Evolutionary conservation across 148 eudicot genomes (phyloP).

Genomic region (Rhododendron simsii): DNA sequence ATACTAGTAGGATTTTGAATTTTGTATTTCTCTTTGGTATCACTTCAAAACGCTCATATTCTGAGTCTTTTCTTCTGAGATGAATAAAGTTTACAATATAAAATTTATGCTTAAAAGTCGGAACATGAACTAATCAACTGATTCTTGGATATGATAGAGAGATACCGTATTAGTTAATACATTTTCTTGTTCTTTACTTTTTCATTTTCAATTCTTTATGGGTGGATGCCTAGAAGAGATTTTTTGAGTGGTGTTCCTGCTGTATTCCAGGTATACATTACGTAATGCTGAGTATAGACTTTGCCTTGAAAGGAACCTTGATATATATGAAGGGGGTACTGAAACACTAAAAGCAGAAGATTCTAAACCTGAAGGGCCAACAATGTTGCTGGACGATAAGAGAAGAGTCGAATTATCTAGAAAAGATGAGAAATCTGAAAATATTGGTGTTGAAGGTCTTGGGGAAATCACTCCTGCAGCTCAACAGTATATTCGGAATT

Average conservation of each 20-base stretch:
- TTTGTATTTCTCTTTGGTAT: not conserved
- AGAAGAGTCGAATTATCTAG: slow-evolving; percentile 27
- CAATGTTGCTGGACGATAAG: slow-evolving; percentile 43
- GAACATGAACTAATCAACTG: not conserved
- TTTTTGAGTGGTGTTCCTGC: slow-evolving; percentile 4
- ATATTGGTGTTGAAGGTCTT: slow-evolving; percentile 43
- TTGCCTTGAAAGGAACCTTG: slow-evolving; percentile 86
- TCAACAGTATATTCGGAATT: slow-evolving; percentile 51
- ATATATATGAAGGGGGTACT: slow-evolving; percentile 40
- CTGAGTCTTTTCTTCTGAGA: not conserved
- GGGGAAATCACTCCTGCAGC: slow-evolving; percentile 73
- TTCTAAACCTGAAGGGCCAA: slow-evolving; percentile 40
- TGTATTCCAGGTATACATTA: slow-evolving; percentile 73
- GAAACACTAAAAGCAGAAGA: slow-evolving; percentile 42
- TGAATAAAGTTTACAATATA: not conserved
- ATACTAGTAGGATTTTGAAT: not conserved
- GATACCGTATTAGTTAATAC: not conserved
- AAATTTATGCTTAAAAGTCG: not conserved
- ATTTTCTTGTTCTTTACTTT: not conserved
- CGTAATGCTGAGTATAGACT: slow-evolving; percentile 96
- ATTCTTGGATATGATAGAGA: not conserved
- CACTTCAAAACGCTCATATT: not conserved
- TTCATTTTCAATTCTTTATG: not conserved
- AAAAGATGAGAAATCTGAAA: slow-evolving; percentile 37
- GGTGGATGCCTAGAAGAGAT: not conserved